phyloP scores from a whole-genome alignment of 495 filamentous ascomycete species.

The Aspergillus bertholletiae region DNA sequence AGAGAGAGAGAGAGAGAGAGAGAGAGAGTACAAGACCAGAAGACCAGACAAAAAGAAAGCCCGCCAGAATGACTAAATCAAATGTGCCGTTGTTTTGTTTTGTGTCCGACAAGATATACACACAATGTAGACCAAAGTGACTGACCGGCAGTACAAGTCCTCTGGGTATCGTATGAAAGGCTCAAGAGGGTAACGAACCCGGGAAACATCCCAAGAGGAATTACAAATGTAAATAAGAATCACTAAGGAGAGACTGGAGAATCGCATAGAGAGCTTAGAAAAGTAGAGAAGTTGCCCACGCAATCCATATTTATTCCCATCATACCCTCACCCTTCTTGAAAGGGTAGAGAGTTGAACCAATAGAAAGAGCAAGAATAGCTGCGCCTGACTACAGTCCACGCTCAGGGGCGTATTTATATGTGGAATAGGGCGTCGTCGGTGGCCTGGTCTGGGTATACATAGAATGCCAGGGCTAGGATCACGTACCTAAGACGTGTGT shows the following conservation, averaged over 20 bases:
- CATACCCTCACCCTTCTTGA: too few relatives aligned
- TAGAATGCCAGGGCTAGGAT: conserved; percentile 90
- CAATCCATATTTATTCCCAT: too few relatives aligned
- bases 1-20: too few relatives aligned
- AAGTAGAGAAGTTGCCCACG: too few relatives aligned
- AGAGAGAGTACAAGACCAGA: too few relatives aligned
- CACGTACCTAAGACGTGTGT: conserved; percentile 49
- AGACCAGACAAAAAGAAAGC: conserved; percentile 4
- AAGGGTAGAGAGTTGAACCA: too few relatives aligned
- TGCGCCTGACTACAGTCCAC: background rate
- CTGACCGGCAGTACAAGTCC: conserved; percentile 16
- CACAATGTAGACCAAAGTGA: conserved; percentile 1
- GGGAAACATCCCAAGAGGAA: background rate
- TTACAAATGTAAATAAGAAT: background rate
- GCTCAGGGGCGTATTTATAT: background rate
- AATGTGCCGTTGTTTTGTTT: background rate
- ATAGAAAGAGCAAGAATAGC: too few relatives aligned
- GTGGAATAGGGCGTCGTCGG: conserved; percentile 17
- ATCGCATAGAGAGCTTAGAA: too few relatives aligned
- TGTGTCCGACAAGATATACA: background rate
- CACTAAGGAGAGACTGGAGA: too few relatives aligned
- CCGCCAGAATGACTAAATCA: background rate
- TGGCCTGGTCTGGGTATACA: conserved; percentile 70
- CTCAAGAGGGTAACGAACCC: background rate
- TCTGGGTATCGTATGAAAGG: background rate